Evolutionary conservation across 1,139 yeast species (phyloP), one percentile per base, ranked within the genome.

Genomic region (Saccharomyces hybrid): DNA sequence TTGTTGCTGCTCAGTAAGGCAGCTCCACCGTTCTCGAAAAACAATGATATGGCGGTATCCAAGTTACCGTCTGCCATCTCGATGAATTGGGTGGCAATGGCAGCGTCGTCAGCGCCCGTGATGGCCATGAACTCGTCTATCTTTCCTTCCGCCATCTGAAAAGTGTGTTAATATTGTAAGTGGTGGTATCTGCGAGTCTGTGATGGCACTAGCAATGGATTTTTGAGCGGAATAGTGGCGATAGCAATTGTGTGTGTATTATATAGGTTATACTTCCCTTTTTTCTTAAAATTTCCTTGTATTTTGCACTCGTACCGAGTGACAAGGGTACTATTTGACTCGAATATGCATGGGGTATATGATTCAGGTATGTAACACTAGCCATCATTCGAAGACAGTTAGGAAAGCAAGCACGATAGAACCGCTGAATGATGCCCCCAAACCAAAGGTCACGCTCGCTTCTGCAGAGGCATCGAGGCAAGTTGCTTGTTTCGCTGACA

Each of bases 41-140:
- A 95, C 51, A 95, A 73, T 9, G 91, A 82, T 6, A 95, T 88
- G 0, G 99, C 99, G 29, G 83, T 80, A 57, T 91, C 96, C 49
- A 93, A 69, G 66, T 89, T 83, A 55, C 84, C 84, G 52, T 84
- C 91, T 8, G 95, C 80, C 71, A 91, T 83, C 31, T 85, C 91
- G 49, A 95, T 72, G 67, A 85, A 95, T 64, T 85, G 90, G 57
- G 77, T 76, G 1, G 99, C 99, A 31, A 81, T 74, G 2, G 78
- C 77, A 1, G 81, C 77, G 65, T 88, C 95, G 2, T 82, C 77
- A 4, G 81, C 81, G 20, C 89, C 89, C 0, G 99, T 90, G 54
- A 95, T 85, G 38, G 95, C 93, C 67, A 91, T 76, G 70, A 93
- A 93, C 32, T 85, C 82, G 23, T 86, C 84, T 32, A 88, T 74